Conservation (phyloP, 2,329 filamentous ascomycete species). For the Fusarium palustre region DNA sequence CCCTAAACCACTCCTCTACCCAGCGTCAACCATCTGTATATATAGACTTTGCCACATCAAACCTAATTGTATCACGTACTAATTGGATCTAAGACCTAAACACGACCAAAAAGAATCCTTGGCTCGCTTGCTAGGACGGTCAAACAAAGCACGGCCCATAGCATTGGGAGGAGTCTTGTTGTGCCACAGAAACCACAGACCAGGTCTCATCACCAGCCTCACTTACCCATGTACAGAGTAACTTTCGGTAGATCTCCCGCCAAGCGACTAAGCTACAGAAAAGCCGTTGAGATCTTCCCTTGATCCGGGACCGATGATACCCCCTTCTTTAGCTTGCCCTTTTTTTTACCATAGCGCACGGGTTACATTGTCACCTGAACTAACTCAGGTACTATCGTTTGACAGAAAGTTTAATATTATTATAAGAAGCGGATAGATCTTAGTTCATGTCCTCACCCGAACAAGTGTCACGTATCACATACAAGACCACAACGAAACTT, state of each 20-base stretch:
- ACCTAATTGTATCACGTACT: background rate
- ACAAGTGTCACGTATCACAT: conserved; percentile 35
- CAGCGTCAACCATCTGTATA: background rate
- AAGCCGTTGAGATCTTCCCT: conserved; percentile 26
- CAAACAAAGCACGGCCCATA: conserved; percentile 22
- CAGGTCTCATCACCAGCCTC: conserved; percentile 23
- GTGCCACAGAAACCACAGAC: conserved; percentile 19
- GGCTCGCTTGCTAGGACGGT: conserved; percentile 18
- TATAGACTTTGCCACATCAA: background rate
- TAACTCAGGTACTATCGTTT: background rate
- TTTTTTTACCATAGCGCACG: background rate
- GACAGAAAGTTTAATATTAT: background rate
- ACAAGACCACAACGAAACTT: conserved; percentile 1
- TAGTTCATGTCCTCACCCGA: conserved; percentile 4
- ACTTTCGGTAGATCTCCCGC: conserved; percentile 17
- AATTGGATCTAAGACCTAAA: background rate
- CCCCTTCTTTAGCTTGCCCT: background rate
- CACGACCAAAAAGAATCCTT: background rate
- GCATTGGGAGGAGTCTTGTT: background rate
- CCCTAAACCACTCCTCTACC: conserved; percentile 1
- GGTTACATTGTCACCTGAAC: background rate
- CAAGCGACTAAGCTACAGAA: background rate
- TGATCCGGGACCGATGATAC: conserved; percentile 7
- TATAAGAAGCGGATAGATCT: background rate
- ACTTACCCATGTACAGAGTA: background rate